Evolutionary conservation across 257 asterid genomes (phyloP).

Genomic region (Mentha longifolia): DNA sequence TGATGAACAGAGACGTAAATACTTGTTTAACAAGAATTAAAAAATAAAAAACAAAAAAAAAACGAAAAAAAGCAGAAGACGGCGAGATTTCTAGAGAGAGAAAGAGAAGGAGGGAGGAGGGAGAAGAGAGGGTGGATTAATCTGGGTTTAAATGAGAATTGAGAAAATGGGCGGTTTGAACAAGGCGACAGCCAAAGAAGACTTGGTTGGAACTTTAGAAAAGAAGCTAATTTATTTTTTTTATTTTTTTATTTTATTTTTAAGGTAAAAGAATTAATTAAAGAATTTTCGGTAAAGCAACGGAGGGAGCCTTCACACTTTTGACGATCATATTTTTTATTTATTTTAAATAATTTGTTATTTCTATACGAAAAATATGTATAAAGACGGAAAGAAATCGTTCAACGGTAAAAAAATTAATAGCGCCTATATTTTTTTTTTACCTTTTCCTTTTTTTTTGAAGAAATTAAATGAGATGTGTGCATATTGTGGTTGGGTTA

Average conservation of each 20-base stretch:
- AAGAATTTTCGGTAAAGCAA: slow-evolving; percentile 32
- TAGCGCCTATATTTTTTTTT: not conserved
- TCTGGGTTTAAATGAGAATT: slow-evolving; percentile 8
- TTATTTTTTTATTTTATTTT: too few species aligned
- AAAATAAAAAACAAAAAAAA: not conserved
- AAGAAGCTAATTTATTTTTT: slow-evolving; percentile 31
- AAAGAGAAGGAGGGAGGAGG: slow-evolving; percentile 21
- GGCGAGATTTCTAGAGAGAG: slow-evolving; percentile 33
- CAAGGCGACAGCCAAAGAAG: slow-evolving; percentile 53
- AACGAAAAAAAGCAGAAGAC: slow-evolving; percentile 22
- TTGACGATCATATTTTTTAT: slow-evolving; percentile 19
- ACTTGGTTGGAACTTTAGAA: slow-evolving; percentile 48
- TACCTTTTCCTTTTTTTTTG: not conserved
- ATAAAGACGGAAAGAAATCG: not conserved
- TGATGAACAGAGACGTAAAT: slow-evolving; percentile 27
- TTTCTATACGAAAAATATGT: not conserved
- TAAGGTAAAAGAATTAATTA: not conserved
- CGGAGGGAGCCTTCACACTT: slow-evolving; percentile 35
- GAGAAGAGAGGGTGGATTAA: slow-evolving; percentile 8
- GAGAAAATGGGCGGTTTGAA: slow-evolving; percentile 49
- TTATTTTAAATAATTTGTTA: not conserved
- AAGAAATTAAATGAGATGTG: not conserved
- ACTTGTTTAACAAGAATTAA: slow-evolving; percentile 11
- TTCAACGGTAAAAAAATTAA: not conserved
- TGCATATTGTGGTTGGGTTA: not conserved